Percentiles rank a stretch among this genome's conserved stretches.
Evolutionary conservation across 805 yeast species (phyloP).

Genomic region (Ogataea allantospora): DNA sequence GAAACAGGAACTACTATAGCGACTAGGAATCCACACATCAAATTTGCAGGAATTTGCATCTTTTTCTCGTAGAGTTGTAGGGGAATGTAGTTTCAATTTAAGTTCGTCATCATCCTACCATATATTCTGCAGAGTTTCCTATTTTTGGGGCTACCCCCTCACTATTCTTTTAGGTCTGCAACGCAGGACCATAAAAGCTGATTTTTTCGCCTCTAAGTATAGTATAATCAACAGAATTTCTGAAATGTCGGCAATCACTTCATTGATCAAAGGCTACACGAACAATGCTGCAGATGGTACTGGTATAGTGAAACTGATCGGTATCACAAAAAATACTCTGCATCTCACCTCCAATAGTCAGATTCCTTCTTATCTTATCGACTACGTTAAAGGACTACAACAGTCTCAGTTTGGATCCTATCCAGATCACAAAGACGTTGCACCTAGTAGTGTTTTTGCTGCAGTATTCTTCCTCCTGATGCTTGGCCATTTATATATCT

Average conservation of each 20-base stretch:
- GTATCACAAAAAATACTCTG: constrained; percentile 29
- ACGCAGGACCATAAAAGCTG: neutral
- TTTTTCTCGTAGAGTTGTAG: no score
- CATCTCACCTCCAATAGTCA: constrained; percentile 14
- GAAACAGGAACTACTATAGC: no score
- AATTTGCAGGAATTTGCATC: no score
- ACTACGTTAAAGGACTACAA: constrained; percentile 40
- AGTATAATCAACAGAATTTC: neutral
- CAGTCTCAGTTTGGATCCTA: constrained; percentile 62
- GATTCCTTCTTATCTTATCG: constrained; percentile 41
- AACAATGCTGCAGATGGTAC: constrained; percentile 50
- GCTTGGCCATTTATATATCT: constrained; percentile 47
- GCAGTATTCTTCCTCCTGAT: constrained; percentile 50
- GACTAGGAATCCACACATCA: no score
- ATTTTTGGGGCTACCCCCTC: no score
- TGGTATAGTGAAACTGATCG: constrained; percentile 40
- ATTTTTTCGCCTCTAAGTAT: neutral
- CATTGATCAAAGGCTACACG: constrained; percentile 27
- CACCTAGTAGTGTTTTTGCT: constrained; percentile 57
- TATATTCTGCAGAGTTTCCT: no score
- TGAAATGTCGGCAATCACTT: constrained; percentile 23
- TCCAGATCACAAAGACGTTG: constrained; percentile 51
- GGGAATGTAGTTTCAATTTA: no score
- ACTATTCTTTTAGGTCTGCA: no score
- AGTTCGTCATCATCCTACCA: no score